Conservation (phyloP, 225 moss, liverwort and hornwort genomes). For the Polytrichum commune region DNA sequence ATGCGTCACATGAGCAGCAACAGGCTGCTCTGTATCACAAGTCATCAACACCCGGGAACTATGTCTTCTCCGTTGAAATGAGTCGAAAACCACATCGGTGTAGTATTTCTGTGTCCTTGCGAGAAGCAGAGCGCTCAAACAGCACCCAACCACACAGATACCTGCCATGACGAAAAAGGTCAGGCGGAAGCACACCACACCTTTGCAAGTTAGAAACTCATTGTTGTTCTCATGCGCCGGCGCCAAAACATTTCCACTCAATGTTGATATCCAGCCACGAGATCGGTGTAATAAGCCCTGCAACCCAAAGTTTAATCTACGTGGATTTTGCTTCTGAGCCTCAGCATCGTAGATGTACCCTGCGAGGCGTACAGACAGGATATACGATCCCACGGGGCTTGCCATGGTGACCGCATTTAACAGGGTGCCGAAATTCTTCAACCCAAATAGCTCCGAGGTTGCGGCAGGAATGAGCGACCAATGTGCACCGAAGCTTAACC, state of each 20-base stretch:
- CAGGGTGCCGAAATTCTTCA: constrained; percentile 61
- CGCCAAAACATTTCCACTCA: neutral
- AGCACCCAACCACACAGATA: constrained; percentile 35
- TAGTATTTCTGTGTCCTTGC: constrained; percentile 53
- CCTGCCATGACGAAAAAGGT: constrained; percentile 67
- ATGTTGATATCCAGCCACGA: neutral
- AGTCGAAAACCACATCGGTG: constrained; percentile 32
- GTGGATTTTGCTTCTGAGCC: constrained; percentile 34
- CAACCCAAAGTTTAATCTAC: neutral
- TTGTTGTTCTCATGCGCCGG: neutral
- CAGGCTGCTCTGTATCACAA: too few species aligned
- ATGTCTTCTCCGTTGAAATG: constrained; percentile 15
- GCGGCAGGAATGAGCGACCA: constrained; percentile 79
- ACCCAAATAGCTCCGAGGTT: constrained; percentile 71
- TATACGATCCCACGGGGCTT: constrained; percentile 58
- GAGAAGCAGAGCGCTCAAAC: constrained; percentile 33
- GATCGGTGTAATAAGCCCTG: neutral
- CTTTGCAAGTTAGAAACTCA: constrained; percentile 31
- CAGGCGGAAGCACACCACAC: constrained; percentile 60
- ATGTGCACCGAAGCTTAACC: constrained; percentile 67
- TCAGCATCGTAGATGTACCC: constrained; percentile 64
- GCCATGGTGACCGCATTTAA: constrained; percentile 69
- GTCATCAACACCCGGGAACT: neutral
- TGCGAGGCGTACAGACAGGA: constrained; percentile 61
- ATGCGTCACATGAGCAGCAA: too few species aligned